Evolutionary conservation across 108 stramenopile genomes (phyloP).

Genomic region (Cyclotella atomus): DNA sequence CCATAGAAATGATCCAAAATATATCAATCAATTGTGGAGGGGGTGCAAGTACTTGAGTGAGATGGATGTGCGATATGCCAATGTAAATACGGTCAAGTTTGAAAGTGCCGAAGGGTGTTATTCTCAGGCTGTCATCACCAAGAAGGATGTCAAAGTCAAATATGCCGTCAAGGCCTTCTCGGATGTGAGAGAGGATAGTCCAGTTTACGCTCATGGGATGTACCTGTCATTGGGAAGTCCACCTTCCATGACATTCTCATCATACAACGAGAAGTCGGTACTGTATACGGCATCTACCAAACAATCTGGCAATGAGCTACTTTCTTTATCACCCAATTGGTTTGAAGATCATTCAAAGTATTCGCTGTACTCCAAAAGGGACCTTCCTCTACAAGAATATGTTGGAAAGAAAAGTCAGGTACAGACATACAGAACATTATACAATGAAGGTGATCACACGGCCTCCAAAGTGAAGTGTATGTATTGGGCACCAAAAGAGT

Average conservation of each 20-base stretch:
- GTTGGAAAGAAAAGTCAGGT: conserved; percentile 56
- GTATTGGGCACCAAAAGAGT: conserved; percentile 87
- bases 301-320: conserved; percentile 39
- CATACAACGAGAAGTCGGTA: conserved; percentile 43
- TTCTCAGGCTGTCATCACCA: conserved; percentile 70
- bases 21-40: conserved; percentile 87
- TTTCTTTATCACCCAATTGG: conserved; percentile 56
- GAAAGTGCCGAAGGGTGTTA: conserved; percentile 96
- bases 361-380: conserved; percentile 39
- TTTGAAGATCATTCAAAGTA: conserved; percentile 58
- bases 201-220: conserved; percentile 72
- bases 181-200: conserved; percentile 66
- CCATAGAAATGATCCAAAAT: conserved; percentile 75
- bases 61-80: conserved; percentile 75
- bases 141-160: conserved; percentile 79
- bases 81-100: conserved; percentile 58
- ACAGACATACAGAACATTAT: conserved; percentile 34
- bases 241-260: conserved; percentile 10
- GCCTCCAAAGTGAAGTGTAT: conserved; percentile 72
- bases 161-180: conserved; percentile 90
- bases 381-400: conserved; percentile 55
- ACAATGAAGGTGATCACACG: conserved; percentile 24
- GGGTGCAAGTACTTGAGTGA: conserved; percentile 81
- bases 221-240: conserved; percentile 43
- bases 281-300: conserved; percentile 66